Percentiles rank a stretch among this genome's conserved stretches.
Conservation (phyloP, 2,329 filamentous ascomycete species). For the Mycosphaerella sp. region DNA sequence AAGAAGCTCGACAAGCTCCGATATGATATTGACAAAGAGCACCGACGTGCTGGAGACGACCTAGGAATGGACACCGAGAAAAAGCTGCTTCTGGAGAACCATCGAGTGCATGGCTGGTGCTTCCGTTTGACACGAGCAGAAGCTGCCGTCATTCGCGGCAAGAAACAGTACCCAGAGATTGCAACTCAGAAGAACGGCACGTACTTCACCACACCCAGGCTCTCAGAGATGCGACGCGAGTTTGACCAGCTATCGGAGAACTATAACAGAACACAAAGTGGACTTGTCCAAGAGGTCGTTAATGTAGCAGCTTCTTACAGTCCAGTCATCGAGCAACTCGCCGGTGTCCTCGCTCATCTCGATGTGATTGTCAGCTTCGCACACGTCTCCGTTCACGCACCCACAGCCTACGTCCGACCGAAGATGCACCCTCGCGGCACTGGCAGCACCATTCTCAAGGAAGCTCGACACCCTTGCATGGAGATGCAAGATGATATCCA, state of each 20-base stretch:
- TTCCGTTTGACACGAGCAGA: constrained; percentile 88
- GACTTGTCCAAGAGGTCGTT: constrained; percentile 87
- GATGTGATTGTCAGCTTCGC: constrained; percentile 94
- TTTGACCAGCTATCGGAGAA: constrained; percentile 90
- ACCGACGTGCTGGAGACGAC: constrained; percentile 67
- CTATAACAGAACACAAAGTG: constrained; percentile 90
- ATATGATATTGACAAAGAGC: constrained; percentile 76
- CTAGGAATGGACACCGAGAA: constrained; percentile 91
- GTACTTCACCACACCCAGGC: constrained; percentile 83
- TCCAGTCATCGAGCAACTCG: constrained; percentile 83
- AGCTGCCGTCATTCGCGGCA: constrained; percentile 87
- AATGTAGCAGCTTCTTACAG: constrained; percentile 90
- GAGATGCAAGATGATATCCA: constrained; percentile 98
- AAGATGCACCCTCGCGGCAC: constrained; percentile 83
- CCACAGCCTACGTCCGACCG: constrained; percentile 82
- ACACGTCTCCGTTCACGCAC: constrained; percentile 87
- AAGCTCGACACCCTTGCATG: constrained; percentile 93
- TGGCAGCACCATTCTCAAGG: constrained; percentile 82
- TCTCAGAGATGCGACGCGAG: constrained; percentile 77
- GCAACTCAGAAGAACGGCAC: constrained; percentile 99
- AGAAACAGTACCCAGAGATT: constrained; percentile 82
- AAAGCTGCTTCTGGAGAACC: constrained; percentile 96
- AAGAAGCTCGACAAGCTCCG: constrained; percentile 83
- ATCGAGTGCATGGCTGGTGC: constrained; percentile 93
- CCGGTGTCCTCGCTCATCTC: constrained; percentile 80